Evolutionary conservation across 352 stramenopile species (phyloP), one percentile per base, ranked within the genome.

Genomic region (Pythium grandisporangium): DNA sequence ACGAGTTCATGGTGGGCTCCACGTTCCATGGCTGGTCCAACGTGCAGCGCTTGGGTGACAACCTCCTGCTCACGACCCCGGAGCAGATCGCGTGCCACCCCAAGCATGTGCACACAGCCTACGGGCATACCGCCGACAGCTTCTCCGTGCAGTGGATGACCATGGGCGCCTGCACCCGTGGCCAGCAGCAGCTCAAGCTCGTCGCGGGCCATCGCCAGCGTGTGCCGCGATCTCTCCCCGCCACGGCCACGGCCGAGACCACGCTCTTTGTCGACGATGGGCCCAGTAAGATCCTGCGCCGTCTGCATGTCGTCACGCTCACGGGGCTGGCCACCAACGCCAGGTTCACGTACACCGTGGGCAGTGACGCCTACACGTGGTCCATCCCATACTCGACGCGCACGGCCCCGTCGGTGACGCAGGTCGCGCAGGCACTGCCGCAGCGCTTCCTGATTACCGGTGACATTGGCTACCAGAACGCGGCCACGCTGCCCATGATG

Each of bases 401-500:
- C 51, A 91, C 79, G 23, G 68, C 75, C 4, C 76, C 78, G 4
- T 62, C 64, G 2, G 48, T 37, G 3, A 30, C 42, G 0, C 45
- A 80, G 34, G 54, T 60, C 10, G 24, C 57, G 14, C 43, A 45
- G 0, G 42, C 55, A 2, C 14, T 62, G 20, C 77, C 78, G 17
- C 73, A 70, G 52, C 63, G 64, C 7, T 87, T 95, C 42, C 61
- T 91, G 30, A 67, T 93, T 13, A 91, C 79, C 0, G 82, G 79
- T 21, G 83, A 95, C 26, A 93, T 95, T 46, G 83, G 83, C n/a
- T 87, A 90, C 44, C 70, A 90, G 43, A 95, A 95, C 42, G 83
- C 79, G 0, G 74, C 72, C 25, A 92, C 81, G n/a, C 62, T 95
- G 29, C 74, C 79, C 8, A 90, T 89, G 72, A 91, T 91, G 71